Conservation (phyloP, 257 asterid genomes). For the Vinca minor region DNA sequence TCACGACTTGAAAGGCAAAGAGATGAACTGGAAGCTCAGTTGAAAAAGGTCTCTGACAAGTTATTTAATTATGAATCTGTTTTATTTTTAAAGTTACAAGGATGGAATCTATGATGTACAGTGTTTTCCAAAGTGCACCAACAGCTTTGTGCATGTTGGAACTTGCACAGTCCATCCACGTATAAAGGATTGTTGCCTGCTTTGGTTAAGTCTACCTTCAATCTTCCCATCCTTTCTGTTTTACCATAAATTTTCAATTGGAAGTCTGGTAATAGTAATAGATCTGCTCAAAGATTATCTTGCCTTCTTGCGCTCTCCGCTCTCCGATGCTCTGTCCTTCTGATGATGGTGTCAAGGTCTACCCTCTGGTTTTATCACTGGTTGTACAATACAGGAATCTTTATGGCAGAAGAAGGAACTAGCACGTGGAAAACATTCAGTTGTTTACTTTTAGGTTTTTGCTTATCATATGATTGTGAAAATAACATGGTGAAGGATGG, state of each 20-base stretch:
- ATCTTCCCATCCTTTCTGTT: neutral
- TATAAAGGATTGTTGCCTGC: neutral
- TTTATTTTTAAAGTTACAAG: neutral
- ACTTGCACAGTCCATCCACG: neutral
- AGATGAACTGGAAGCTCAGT: slow-evolving; percentile 82
- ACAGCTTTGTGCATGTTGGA: neutral
- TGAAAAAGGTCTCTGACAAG: slow-evolving; percentile 59
- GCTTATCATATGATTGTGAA: neutral
- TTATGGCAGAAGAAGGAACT: too few relatives aligned
- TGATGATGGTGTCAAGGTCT: neutral
- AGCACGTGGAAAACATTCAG: neutral
- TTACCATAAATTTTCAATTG: neutral
- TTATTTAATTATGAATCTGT: slow-evolving; percentile 4
- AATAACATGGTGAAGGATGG: neutral
- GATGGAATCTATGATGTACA: neutral
- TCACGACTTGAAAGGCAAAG: slow-evolving; percentile 76
- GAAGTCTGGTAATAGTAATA: too few relatives aligned
- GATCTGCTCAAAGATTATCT: too few relatives aligned
- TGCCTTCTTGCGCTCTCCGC: neutral
- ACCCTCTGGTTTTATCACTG: neutral
- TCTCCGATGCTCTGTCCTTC: neutral
- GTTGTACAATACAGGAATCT: neutral
- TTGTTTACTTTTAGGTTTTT: neutral
- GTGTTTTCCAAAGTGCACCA: slow-evolving; percentile 4
- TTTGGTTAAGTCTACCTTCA: neutral